A percentile compares a stretch with the other conserved stretches of the same genome.
phyloP scores from a whole-genome alignment of 441 rosid genomes.

The Manihot esculenta region DNA sequence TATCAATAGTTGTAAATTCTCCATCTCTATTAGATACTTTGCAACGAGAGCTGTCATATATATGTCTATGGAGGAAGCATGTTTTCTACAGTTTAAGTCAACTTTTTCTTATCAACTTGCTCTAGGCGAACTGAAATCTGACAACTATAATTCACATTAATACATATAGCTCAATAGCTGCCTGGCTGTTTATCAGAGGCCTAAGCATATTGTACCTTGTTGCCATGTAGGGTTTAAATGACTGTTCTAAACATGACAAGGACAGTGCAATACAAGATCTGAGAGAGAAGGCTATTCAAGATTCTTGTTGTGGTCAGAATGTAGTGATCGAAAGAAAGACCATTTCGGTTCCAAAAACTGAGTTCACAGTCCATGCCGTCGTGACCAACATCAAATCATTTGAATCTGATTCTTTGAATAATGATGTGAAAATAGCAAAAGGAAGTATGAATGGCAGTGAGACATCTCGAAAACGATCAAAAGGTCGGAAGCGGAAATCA shows the following conservation, averaged over 20 bases:
- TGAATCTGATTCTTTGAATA: slow-evolving; percentile 35
- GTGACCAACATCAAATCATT: slow-evolving; percentile 67
- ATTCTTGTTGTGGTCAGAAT: slow-evolving; percentile 50
- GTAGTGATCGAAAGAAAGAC: slow-evolving; percentile 50
- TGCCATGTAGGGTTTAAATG: slow-evolving; percentile 44
- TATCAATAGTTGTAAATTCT: neutral
- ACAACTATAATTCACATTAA: neutral
- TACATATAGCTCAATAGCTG: neutral
- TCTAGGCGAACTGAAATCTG: neutral
- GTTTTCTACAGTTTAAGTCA: neutral
- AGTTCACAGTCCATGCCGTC: slow-evolving; percentile 51
- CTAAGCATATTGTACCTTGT: neutral
- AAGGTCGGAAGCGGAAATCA: slow-evolving; percentile 51
- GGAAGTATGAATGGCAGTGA: slow-evolving; percentile 33
- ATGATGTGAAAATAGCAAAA: slow-evolving; percentile 49
- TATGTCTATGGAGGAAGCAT: neutral
- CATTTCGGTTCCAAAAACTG: slow-evolving; percentile 48
- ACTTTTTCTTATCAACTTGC: neutral
- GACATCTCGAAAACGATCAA: slow-evolving; percentile 56
- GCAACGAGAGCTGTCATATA: neutral
- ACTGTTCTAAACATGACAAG: slow-evolving; percentile 40
- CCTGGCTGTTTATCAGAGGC: neutral
- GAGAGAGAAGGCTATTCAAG: slow-evolving; percentile 53
- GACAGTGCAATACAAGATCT: slow-evolving; percentile 43
- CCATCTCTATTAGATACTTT: neutral